phyloP scores from a whole-genome alignment of 73 alveolate genomes.

The Breviolum minutum region DNA sequence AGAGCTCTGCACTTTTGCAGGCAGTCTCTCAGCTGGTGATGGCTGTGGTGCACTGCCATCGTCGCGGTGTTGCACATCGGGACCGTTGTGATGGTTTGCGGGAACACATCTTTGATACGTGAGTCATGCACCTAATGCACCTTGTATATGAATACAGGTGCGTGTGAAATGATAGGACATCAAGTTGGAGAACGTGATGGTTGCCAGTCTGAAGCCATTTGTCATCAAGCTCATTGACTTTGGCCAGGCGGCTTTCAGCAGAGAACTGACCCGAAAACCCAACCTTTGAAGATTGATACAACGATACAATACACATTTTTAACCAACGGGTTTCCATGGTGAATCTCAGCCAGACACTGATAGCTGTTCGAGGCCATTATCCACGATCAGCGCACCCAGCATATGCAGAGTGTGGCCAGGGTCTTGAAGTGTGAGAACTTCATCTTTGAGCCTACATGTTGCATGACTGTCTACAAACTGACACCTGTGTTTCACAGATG shows the following conservation, averaged over 20 bases:
- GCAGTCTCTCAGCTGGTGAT: constrained; percentile 73
- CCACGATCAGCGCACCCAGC: constrained; percentile 25
- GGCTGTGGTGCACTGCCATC: constrained; percentile 90
- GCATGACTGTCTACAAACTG: too few relatives aligned
- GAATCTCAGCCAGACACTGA: neutral
- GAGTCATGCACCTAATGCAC: neutral
- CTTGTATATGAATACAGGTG: neutral
- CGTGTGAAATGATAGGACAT: constrained; percentile 24
- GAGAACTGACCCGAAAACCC: neutral
- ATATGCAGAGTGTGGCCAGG: neutral
- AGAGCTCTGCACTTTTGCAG: neutral
- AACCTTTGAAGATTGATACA: neutral
- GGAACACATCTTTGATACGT: neutral
- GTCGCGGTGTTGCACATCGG: constrained; percentile 87
- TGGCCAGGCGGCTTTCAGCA: constrained; percentile 30
- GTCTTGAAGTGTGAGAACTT: too few relatives aligned
- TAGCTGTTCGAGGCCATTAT: neutral
- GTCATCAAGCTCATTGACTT: constrained; percentile 82
- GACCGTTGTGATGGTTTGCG: neutral
- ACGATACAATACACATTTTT: too few relatives aligned
- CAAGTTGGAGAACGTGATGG: constrained; percentile 93
- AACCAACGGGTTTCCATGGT: too few relatives aligned
- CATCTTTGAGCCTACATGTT: too few relatives aligned
- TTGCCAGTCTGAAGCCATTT: constrained; percentile 53
- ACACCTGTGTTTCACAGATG: too few relatives aligned